phyloP scores from a whole-genome alignment of 1,284 basidiomycete species.

The Ganoderma sinense region DNA sequence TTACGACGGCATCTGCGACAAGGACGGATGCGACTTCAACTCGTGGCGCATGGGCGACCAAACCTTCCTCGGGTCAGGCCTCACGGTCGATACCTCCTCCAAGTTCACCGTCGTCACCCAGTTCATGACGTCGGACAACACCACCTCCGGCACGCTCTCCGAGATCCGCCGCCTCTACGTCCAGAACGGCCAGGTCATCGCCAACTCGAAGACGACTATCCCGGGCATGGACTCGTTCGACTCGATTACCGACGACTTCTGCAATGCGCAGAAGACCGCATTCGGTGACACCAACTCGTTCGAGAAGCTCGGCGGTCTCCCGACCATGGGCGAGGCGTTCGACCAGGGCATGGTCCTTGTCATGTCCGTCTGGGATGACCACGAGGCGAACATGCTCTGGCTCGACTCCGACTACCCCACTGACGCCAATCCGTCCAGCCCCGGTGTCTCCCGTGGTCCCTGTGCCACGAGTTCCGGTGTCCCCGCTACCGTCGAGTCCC shows the following conservation, averaged over 20 bases:
- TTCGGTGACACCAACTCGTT: conserved; percentile 48
- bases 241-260: conserved; percentile 49
- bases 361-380: conserved; percentile 64
- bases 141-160: conserved; percentile 51
- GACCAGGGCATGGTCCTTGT: conserved; percentile 60
- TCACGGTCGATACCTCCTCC: conserved; percentile 54
- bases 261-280: conserved; percentile 46
- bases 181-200: conserved; percentile 58
- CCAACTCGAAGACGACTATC: conserved; percentile 55
- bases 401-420: conserved; percentile 64
- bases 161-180: conserved; percentile 64
- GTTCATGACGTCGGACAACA: conserved; percentile 56
- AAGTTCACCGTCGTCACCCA: conserved; percentile 56
- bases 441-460: conserved; percentile 61
- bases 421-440: conserved; percentile 45
- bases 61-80: conserved; percentile 54
- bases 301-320: conserved; percentile 44
- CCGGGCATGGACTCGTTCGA: conserved; percentile 46
- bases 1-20: conserved; percentile 55
- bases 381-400: conserved; percentile 65
- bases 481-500: conserved; percentile 54
- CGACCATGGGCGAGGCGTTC: conserved; percentile 52
- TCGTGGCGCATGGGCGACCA: conserved; percentile 59
- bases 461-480: conserved; percentile 57
- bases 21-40: conserved; percentile 65